Conservation (phyloP, 495 filamentous ascomycete species). For the Sordaria brevicollis region DNA sequence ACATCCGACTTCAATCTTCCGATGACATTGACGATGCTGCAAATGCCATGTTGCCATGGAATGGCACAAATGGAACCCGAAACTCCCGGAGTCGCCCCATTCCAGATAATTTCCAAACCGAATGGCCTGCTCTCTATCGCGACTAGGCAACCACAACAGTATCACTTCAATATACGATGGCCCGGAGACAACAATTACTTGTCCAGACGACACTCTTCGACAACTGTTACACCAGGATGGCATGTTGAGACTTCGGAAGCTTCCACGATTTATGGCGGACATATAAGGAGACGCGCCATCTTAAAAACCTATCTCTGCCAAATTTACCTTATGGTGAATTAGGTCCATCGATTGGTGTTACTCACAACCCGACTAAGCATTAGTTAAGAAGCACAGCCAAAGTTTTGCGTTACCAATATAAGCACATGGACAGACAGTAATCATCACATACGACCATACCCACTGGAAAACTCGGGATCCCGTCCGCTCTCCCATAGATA, state of each 20-base stretch:
- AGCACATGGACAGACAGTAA: neutral
- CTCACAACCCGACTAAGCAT: neutral
- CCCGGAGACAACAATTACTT: neutral
- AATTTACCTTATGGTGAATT: neutral
- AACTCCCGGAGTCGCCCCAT: neutral
- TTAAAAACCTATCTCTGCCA: neutral
- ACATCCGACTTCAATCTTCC: neutral
- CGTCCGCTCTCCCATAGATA: slow-evolving; percentile 41
- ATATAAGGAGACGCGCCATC: neutral
- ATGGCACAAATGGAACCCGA: neutral
- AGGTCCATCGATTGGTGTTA: neutral
- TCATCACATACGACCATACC: slow-evolving; percentile 35
- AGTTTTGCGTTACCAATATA: neutral
- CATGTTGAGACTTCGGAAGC: neutral
- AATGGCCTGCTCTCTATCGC: neutral
- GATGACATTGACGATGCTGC: neutral
- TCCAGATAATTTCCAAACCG: neutral
- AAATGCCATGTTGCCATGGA: neutral
- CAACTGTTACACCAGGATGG: neutral
- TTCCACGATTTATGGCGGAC: neutral
- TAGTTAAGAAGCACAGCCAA: neutral
- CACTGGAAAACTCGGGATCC: slow-evolving; percentile 35
- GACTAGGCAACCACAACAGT: neutral
- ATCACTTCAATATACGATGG: neutral
- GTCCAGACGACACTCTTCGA: neutral